Evolutionary conservation across 257 asterid genomes (phyloP).

Genomic region (Apocynum venetum): DNA sequence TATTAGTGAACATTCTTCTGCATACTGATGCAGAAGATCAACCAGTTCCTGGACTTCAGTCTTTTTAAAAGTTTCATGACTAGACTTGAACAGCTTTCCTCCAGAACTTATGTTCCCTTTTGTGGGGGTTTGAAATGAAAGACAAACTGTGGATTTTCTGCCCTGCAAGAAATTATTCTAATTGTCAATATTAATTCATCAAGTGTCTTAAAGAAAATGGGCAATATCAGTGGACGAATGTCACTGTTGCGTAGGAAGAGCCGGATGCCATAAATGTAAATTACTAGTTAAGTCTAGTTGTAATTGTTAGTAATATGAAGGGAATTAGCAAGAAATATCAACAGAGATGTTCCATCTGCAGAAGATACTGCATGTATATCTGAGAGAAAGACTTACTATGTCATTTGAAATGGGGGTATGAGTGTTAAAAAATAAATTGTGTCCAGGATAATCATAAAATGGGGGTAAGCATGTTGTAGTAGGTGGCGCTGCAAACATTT

Average conservation of each 20-base stretch:
- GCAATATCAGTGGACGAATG: neutral
- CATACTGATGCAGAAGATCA: constrained; percentile 40
- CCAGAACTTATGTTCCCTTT: constrained; percentile 16
- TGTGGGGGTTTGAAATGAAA: constrained; percentile 19
- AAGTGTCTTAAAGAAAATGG: neutral
- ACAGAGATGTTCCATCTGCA: constrained; percentile 1
- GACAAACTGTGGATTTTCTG: constrained; percentile 3
- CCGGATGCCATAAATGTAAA: neutral
- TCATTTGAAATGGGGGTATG: neutral
- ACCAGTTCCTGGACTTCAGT: constrained; percentile 37
- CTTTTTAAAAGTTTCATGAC: constrained; percentile 24
- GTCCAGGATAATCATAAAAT: neutral
- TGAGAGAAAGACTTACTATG: neutral
- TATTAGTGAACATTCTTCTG: constrained; percentile 27
- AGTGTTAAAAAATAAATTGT: neutral
- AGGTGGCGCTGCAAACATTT: neutral
- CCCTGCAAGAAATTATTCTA: constrained; percentile 14
- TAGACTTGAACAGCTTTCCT: constrained; percentile 11
- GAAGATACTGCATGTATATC: neutral
- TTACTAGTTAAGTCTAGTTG: neutral
- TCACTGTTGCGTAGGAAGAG: neutral
- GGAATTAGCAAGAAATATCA: neutral
- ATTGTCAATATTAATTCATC: neutral
- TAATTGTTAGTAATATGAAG: neutral
- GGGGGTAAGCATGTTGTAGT: neutral